A percentile compares a stretch with the other conserved stretches of the same genome.
Conservation (phyloP, 225 moss, liverwort and hornwort genomes). For the Polytrichum commune region DNA sequence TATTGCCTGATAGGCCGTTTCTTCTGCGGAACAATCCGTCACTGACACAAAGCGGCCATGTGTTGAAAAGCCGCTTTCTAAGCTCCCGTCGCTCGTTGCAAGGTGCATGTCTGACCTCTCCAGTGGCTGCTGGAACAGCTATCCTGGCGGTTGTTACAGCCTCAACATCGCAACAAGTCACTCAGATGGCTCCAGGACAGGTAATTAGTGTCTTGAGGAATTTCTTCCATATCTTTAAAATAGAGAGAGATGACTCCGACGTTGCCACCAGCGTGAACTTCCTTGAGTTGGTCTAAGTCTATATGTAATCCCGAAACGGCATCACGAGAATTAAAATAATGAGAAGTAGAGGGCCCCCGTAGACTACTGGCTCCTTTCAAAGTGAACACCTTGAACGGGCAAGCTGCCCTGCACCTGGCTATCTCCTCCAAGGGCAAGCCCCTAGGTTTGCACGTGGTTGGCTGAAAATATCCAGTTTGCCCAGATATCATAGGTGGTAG, state of each 20-base stretch:
- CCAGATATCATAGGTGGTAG: too few species aligned
- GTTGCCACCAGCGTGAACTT: too few species aligned
- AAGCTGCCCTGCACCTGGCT: not conserved
- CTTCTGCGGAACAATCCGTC: conserved; percentile 24
- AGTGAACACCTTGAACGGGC: not conserved
- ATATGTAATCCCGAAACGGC: too few species aligned
- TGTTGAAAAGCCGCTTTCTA: conserved; percentile 32
- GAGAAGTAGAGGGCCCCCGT: too few species aligned
- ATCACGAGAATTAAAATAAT: too few species aligned
- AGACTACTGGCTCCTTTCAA: too few species aligned
- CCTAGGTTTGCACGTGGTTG: too few species aligned
- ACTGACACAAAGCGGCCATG: conserved; percentile 32
- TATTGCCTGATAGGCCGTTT: conserved; percentile 18
- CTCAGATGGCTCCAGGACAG: conserved; percentile 46
- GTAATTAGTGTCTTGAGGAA: conserved; percentile 11
- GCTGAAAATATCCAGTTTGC: too few species aligned
- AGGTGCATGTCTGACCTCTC: conserved; percentile 27
- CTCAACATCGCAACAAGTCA: conserved; percentile 29
- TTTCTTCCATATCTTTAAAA: not conserved
- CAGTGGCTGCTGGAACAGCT: conserved; percentile 39
- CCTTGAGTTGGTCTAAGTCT: too few species aligned
- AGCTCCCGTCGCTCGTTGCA: conserved; percentile 30
- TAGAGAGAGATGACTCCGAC: not conserved
- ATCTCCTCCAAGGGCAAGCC: too few species aligned
- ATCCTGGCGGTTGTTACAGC: conserved; percentile 33